Base-by-base conservation (phyloP, 169 alveolate genomes). In the Plasmodium cynomolgi region DNA sequence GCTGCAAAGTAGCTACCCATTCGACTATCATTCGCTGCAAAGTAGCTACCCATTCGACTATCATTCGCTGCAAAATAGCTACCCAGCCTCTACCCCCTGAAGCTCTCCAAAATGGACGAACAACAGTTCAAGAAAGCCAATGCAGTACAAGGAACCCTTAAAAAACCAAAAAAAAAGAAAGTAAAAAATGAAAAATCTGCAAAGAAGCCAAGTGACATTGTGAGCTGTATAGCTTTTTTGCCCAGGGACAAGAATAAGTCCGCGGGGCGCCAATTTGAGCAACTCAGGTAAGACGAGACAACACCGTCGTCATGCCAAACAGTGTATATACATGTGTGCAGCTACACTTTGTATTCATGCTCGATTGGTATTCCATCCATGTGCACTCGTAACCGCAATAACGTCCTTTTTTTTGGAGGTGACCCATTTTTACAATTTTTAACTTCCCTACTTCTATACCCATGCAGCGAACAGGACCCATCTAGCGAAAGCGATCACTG, bases 171-270 rank as follows among this genome's bases (percentile, higher is more conserved):
- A 20, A 62, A 74, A 74, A 74, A 74, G n/a, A 74, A 74, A 74
- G n/a, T 29, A 74, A 74, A 74, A 74, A 74, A 74, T 33, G 23
- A 31, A 8, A 83, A 83, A 58, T 58, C 44, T 56, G 72, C 50
- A 58, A 83, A 56, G 37, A 83, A 83, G 62, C 33, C 41, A 83
- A 83, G 56, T 56, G 91, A 83, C 71, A 83, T 83, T 20, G 79
- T 83, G 26, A 83, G 91, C 39, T 83, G 91, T 34, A 83, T 83
- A 56, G 62, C 91, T 15, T 83, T 50, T 58, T 33, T 83, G 44
- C 39, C 91, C 17, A 83, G 44, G 72, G 91, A 37, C 7, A 56
- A 83, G 62, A 81, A 81, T 6, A 79, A 79, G 73, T 1, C 41
- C 5, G 56, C 34, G 26, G 26, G 44, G 33, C 44, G 68, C 13